Base-by-base conservation (phyloP, 805 yeast genomes). In the Ogataea populi-albae region DNA sequence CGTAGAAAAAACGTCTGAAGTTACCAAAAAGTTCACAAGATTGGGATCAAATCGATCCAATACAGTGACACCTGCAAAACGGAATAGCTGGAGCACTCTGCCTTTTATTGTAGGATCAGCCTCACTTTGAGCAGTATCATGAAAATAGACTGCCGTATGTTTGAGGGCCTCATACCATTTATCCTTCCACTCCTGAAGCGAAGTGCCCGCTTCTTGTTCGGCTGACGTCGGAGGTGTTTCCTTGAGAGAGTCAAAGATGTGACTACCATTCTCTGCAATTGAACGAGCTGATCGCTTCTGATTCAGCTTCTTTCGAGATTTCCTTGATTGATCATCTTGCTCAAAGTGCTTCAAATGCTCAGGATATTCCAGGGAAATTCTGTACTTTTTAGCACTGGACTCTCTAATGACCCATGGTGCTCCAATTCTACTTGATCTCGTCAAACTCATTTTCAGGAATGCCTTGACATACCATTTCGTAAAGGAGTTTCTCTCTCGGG, bases 371-470 rank as follows among this genome's bases (percentile, higher is more conserved):
- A 69, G 65, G 8, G 81, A 73, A 14, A 86, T 83, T 46, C 85
- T 64, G 56, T 80, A 86, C 49, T 72, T 71, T 37, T 68, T 69
- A 0, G 93, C 93, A 57, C 76, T 86, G 46, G 81, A 79, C 17
- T 76, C 78, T 54, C 81, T 84, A 11, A 93, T 93, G 15, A 91
- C 79, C 98, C 98, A 93, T 3, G 98, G 98, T 3, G 97, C 91
- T 3, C 98, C 97, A 27, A 81, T 69, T 69, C 84, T 86, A 36
- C 81, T 73, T 2, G 89, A 85, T 37, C 95, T 76, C 6, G 83
- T 70, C 55, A 86, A 72, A 29, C 86, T 73, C 56, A 85, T 71
- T 61, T 89, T 85, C 55, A 89, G 71, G 56, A 93, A 81, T n/a
- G 96, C 81, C 57, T 89, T 84, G 23, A 93, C 83, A 35, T 84